A percentile compares a stretch with the other conserved stretches of the same genome.
These are phyloP conservation scores for Mycena leptocephala DNA, from an alignment of 768 basidiomycete genomes.

Conservation along the genomic window DNA sequence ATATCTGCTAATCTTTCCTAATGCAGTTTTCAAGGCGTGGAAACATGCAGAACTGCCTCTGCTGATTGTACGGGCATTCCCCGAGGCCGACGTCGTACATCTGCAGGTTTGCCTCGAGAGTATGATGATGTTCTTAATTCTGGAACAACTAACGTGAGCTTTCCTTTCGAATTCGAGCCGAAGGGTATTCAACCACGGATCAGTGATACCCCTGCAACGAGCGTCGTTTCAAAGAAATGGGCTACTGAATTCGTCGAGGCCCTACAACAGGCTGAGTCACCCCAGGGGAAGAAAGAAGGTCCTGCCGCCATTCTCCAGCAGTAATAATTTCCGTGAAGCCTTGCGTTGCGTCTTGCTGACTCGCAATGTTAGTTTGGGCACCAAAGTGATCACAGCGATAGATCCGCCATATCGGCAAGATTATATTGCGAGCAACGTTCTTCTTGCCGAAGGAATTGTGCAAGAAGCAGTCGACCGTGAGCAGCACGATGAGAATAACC, in stretches of 20 bases:
- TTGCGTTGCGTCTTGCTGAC: not conserved
- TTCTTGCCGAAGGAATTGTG: conserved; percentile 35
- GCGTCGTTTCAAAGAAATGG: conserved; percentile 29
- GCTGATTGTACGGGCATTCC: conserved; percentile 38
- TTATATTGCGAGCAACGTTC: conserved; percentile 33
- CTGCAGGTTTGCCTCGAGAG: conserved; percentile 37
- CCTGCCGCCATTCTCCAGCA: conserved; percentile 35
- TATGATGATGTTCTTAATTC: conserved; percentile 40
- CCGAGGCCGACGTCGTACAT: conserved; percentile 33
- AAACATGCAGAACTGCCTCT: conserved; percentile 42
- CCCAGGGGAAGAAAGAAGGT: conserved; percentile 14
- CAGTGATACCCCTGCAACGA: conserved; percentile 35
- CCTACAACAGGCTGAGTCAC: conserved; percentile 19
- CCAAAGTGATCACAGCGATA: conserved; percentile 31
- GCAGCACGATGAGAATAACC: conserved; percentile 11
- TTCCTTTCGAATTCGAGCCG: not conserved
- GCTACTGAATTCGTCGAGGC: conserved; percentile 32
- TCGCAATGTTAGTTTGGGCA: conserved; percentile 8
- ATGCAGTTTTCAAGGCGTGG: conserved; percentile 32
- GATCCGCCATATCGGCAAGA: conserved; percentile 28
- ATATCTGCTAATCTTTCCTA: not conserved
- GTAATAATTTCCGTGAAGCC: not conserved
- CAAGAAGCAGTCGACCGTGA: conserved; percentile 42
- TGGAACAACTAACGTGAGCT: conserved; percentile 41
- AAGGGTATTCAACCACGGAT: not conserved